Percentiles rank a stretch among this genome's conserved stretches.
phyloP scores from a whole-genome alignment of 352 stramenopile species.

The Achlya hypogyna region DNA sequence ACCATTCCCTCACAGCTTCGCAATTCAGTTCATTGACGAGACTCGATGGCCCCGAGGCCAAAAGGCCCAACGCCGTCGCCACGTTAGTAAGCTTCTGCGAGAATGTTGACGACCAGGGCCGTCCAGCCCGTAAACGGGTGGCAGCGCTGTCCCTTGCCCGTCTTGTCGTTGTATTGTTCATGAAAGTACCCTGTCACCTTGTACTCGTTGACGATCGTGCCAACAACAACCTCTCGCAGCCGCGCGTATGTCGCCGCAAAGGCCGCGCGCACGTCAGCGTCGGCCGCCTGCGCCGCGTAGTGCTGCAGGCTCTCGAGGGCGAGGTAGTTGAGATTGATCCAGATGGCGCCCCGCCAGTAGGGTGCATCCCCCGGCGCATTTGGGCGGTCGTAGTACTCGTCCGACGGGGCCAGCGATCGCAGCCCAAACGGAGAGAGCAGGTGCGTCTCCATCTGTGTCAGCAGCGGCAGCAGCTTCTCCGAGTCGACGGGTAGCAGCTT shows the following conservation, averaged over 20 bases:
- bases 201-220: slow-evolving; percentile 68
- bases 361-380: slow-evolving; percentile 87
- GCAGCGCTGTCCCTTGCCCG: slow-evolving; percentile 76
- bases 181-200: slow-evolving; percentile 85
- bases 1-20: too few species aligned
- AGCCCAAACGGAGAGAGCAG: slow-evolving; percentile 73
- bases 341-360: slow-evolving; percentile 92
- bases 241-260: slow-evolving; percentile 35
- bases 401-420: slow-evolving; percentile 75
- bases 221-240: slow-evolving; percentile 53
- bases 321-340: slow-evolving; percentile 92
- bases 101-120: slow-evolving; percentile 87
- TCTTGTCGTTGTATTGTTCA: slow-evolving; percentile 89
- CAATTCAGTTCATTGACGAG: too few species aligned
- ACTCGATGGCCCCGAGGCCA: too few species aligned
- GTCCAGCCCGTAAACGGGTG: slow-evolving; percentile 94
- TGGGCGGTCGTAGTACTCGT: slow-evolving; percentile 81
- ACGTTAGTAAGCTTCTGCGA: slow-evolving; percentile 88
- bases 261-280: slow-evolving; percentile 36
- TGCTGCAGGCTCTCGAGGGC: slow-evolving; percentile 74
- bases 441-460: slow-evolving; percentile 50
- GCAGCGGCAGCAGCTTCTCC: slow-evolving; percentile 44
- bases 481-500: slow-evolving; percentile 60
- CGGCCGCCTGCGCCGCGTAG: slow-evolving; percentile 40
- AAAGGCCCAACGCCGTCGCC: too few species aligned